Evolutionary conservation across 768 basidiomycete species (phyloP).

Genomic region (Lactifluus hygrophoroides): DNA sequence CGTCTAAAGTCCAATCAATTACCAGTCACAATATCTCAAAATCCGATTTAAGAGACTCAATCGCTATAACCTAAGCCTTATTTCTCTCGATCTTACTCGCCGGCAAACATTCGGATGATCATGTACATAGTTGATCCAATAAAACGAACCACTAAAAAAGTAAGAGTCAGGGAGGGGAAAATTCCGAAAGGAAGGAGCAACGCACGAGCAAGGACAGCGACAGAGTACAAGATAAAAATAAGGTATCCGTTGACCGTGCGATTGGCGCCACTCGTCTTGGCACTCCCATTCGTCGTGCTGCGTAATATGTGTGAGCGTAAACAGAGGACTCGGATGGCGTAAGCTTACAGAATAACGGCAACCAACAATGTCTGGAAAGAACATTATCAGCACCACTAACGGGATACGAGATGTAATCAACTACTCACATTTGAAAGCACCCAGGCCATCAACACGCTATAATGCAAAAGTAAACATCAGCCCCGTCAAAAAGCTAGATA

Average conservation of each 20-base stretch:
- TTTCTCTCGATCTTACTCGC: conserved; percentile 47
- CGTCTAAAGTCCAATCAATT: not conserved
- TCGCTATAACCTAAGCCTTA: not conserved
- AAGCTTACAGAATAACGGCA: conserved; percentile 60
- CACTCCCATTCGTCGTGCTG: conserved; percentile 43
- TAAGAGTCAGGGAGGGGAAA: not conserved
- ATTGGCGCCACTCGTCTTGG: conserved; percentile 38
- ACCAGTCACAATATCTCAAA: not conserved
- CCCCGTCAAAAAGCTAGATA: conserved; percentile 16
- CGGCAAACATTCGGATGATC: conserved; percentile 78
- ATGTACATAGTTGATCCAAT: conserved; percentile 76
- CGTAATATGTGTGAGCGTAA: not conserved
- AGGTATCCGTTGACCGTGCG: conserved; percentile 75
- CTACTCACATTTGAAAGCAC: conserved; percentile 72
- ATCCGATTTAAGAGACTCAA: not conserved
- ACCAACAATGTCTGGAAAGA: conserved; percentile 52
- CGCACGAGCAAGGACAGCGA: conserved; percentile 82
- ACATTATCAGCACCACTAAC: not conserved
- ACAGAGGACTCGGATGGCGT: not conserved
- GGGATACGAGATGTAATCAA: not conserved
- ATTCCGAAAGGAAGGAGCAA: conserved; percentile 18
- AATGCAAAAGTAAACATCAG: conserved; percentile 15
- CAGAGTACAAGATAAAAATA: conserved; percentile 81
- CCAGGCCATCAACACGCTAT: conserved; percentile 78
- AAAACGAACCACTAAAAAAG: conserved; percentile 65